Base-by-base conservation (phyloP, 306 rosid species). In the Fragaria ananassa region DNA sequence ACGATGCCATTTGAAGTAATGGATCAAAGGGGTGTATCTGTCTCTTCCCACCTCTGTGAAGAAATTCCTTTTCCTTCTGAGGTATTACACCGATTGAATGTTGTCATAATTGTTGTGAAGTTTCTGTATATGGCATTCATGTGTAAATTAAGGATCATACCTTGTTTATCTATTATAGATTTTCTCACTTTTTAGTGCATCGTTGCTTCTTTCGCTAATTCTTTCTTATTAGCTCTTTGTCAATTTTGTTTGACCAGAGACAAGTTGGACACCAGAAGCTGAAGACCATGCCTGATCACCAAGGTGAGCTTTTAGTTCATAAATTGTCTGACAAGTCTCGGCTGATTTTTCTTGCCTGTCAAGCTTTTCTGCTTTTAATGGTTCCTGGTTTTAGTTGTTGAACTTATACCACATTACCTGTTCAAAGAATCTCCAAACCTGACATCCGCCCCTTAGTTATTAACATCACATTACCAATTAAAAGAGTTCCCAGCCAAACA, bases 1-100 rank as follows among this genome's bases (percentile, higher is more conserved):
- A 81, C 85, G 75, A 92, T 92, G 97, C 93, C 93, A 82, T 92
- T 83, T 78, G 90, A 92, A 84, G 44, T 88, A 66, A 87, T 81
- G 91, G 90, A 87, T 70, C 88, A 87, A 72, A 85, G 90, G 82
- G 88, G 88, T 54, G 86, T 82, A 42, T 68, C 93, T 66, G 85
- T 89, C 83, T 81, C 95, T 53, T 73, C 95, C 31, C 95, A 79
- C 78, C 79, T 79, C 77, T 91, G 78, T 80, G 93, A 86, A 67
- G 97, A 88, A 64, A 58, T 85, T 50, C 73, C 86, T 74, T 87
- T 83, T 85, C 72, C 87, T 78, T 81, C 93, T 27, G 93, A 89
- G 90, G 97, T 88, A 67, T 79, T 88, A 66, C 72, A 67, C 12
- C 51, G 75, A 21, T 75, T 42, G 46, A 17, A 23, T 14, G 44